Percentiles rank a stretch among this genome's conserved stretches.
Conservation (phyloP, 768 basidiomycete species). For the Lentinula sp. region DNA sequence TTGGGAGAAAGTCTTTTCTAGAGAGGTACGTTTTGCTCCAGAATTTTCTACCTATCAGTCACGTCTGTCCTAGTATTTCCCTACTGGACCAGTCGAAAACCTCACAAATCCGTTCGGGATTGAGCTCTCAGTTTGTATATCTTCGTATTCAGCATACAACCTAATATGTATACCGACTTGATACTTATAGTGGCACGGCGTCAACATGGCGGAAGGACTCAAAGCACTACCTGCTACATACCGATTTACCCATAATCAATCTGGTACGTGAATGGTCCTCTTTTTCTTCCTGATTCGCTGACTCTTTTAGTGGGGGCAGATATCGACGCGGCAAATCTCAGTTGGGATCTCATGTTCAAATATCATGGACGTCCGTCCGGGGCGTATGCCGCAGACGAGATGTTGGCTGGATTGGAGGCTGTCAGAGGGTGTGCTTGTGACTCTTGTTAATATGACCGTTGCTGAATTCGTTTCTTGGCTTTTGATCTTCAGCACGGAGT, state of each 20-base stretch:
- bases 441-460: too few species aligned
- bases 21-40: conserved; percentile 22
- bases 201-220: conserved; percentile 53
- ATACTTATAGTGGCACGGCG: conserved; percentile 43
- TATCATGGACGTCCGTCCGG: conserved; percentile 54
- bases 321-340: conserved; percentile 41
- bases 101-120: conserved; percentile 7
- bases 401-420: conserved; percentile 47
- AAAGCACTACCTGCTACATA: conserved; percentile 52
- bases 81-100: conserved; percentile 6
- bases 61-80: background rate
- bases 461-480: background rate
- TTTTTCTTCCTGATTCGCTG: background rate
- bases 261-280: conserved; percentile 24
- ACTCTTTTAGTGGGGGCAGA: conserved; percentile 21
- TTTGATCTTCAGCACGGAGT: conserved; percentile 35
- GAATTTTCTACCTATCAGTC: background rate
- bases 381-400: conserved; percentile 52
- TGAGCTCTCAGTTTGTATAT: conserved; percentile 2
- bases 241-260: conserved; percentile 50
- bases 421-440: conserved; percentile 33
- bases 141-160: background rate
- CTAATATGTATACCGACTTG: background rate
- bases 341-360: conserved; percentile 52
- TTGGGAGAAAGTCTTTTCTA: conserved; percentile 48